A percentile compares a stretch with the other conserved stretches of the same genome.
phyloP scores from a whole-genome alignment of 1,139 yeast species.

The Magnusiomyces sp. region DNA sequence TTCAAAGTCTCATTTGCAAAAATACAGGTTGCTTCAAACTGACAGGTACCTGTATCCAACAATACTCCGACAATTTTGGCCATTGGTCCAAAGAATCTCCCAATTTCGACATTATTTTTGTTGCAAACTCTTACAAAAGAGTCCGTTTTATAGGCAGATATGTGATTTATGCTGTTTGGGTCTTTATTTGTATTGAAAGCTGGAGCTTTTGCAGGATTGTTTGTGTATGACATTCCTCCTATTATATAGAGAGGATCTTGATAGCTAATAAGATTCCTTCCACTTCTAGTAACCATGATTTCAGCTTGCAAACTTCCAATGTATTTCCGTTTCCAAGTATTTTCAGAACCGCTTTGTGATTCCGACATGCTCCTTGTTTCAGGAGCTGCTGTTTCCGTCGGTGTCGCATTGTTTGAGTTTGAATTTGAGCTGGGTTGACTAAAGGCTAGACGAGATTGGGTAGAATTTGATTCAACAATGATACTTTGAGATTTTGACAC shows the following conservation, averaged over 20 bases:
- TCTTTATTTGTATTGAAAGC: not conserved
- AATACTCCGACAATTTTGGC: constrained; percentile 65
- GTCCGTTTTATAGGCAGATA: constrained; percentile 20
- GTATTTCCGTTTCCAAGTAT: constrained; percentile 31
- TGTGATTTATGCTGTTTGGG: not conserved
- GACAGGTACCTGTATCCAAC: constrained; percentile 47
- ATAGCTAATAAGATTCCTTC: constrained; percentile 43
- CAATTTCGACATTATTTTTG: constrained; percentile 50
- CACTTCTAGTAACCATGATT: constrained; percentile 82
- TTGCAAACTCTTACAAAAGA: constrained; percentile 30
- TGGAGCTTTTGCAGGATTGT: too few relatives aligned
- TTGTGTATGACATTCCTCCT: too few relatives aligned
- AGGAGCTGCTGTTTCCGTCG: too few relatives aligned
- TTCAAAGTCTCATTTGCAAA: constrained; percentile 50
- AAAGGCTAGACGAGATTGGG: too few relatives aligned
- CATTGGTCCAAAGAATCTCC: constrained; percentile 64
- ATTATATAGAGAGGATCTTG: constrained; percentile 31
- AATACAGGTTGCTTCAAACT: constrained; percentile 53
- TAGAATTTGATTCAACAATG: too few relatives aligned
- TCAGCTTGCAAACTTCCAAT: constrained; percentile 67
- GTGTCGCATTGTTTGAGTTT: too few relatives aligned
- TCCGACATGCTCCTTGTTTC: not conserved
- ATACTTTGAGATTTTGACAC: too few relatives aligned
- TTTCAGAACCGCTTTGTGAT: not conserved
- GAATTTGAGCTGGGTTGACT: too few relatives aligned